Evolutionary conservation across 305 asterid species (phyloP).

Genomic region (Coffea humblotiana): DNA sequence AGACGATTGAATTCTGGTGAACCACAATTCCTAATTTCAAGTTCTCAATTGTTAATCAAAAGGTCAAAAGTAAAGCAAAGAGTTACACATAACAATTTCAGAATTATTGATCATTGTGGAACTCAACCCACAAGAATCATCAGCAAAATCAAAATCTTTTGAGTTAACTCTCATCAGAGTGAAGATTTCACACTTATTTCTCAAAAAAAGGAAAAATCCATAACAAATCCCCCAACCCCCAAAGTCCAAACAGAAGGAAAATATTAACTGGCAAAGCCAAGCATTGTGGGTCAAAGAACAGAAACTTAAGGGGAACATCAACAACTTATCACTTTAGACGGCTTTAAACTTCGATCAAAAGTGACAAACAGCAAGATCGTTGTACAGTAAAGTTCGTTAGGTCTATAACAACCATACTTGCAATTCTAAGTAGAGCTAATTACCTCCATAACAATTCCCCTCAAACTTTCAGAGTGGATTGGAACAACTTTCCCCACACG

Average conservation of each 20-base stretch:
- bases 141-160: not conserved
- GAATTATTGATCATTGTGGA: not conserved
- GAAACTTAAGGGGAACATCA: not conserved
- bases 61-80: not conserved
- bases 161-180: not conserved
- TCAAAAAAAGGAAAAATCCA: not conserved
- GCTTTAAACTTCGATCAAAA: not conserved
- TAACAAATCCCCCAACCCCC: not conserved
- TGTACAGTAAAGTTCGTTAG: not conserved
- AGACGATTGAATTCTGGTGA: not conserved
- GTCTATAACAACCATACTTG: not conserved
- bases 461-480: conserved; percentile 70
- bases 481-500: conserved; percentile 96
- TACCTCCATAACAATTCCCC: conserved; percentile 99
- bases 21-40: not conserved
- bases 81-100: not conserved
- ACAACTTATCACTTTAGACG: not conserved
- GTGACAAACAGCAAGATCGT: not conserved
- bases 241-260: not conserved
- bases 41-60: too few species aligned
- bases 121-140: not conserved
- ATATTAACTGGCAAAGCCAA: not conserved
- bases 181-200: not conserved
- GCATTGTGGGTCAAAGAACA: not conserved
- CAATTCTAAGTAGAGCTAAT: not conserved